These are phyloP conservation scores for Aspergillus bombycis DNA, from an alignment of 2,329 filamentous ascomycete species.

Conservation along the genomic window DNA sequence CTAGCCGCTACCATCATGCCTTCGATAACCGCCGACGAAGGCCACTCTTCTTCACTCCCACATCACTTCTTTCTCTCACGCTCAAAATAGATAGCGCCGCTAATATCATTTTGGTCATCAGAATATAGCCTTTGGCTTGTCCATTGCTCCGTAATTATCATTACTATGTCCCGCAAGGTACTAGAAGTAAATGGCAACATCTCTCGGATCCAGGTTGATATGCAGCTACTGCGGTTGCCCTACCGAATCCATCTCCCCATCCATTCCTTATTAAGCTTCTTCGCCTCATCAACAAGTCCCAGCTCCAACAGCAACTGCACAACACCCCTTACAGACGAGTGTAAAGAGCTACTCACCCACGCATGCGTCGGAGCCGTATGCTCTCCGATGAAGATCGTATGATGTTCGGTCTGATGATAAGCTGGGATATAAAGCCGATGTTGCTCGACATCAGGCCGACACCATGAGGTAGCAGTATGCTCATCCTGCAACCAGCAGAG, in stretches of 20 bases:
- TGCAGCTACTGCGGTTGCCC: neutral
- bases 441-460: slow-evolving; percentile 34
- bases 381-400: slow-evolving; percentile 41
- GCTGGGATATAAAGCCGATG: slow-evolving; percentile 39
- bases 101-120: too few species aligned
- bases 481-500: slow-evolving; percentile 39
- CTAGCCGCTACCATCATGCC: too few species aligned
- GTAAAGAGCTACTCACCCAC: slow-evolving; percentile 35
- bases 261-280: slow-evolving; percentile 64
- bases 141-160: too few species aligned
- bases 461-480: slow-evolving; percentile 34
- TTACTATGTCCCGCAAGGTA: too few species aligned
- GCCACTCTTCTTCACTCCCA: too few species aligned
- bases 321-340: slow-evolving; percentile 34
- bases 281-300: slow-evolving; percentile 70
- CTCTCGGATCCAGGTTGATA: neutral
- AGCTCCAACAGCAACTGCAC: slow-evolving; percentile 50
- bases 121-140: too few species aligned
- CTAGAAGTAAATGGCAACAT: neutral
- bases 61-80: too few species aligned
- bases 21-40: too few species aligned
- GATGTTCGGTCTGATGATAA: slow-evolving; percentile 37
- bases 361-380: slow-evolving; percentile 41
- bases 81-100: too few species aligned
- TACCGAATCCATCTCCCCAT: slow-evolving; percentile 66